phyloP scores from a whole-genome alignment of 768 basidiomycete genomes.

The Holtermanniella nyarrowii region DNA sequence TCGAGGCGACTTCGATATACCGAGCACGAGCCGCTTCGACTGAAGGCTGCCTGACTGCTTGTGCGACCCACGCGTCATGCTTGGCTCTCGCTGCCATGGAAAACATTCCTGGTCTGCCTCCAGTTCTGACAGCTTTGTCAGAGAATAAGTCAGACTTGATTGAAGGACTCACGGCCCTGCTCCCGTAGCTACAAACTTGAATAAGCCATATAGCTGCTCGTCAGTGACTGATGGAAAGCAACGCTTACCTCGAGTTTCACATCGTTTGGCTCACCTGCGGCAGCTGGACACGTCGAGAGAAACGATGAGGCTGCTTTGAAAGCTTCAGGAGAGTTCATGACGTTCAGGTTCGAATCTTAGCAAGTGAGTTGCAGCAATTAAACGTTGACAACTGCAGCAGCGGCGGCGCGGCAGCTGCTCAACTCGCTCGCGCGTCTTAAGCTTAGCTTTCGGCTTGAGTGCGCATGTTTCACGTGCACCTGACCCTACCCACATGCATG shows the following conservation, averaged over 20 bases:
- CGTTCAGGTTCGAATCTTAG: neutral
- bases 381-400: too few relatives aligned
- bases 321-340: constrained; percentile 6
- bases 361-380: constrained; percentile 1
- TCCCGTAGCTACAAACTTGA: constrained; percentile 21
- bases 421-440: constrained; percentile 3
- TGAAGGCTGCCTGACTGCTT: constrained; percentile 8
- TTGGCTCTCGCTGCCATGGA: constrained; percentile 32
- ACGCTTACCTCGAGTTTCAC: constrained; percentile 32
- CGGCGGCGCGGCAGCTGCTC: too few relatives aligned
- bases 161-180: constrained; percentile 27
- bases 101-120: constrained; percentile 30
- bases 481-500: neutral
- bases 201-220: constrained; percentile 33
- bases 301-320: constrained; percentile 28
- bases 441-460: constrained; percentile 4
- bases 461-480: constrained; percentile 4
- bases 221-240: neutral
- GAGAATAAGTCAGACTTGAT: neutral
- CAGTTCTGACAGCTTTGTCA: constrained; percentile 12
- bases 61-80: constrained; percentile 28
- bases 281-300: constrained; percentile 27
- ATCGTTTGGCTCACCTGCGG: constrained; percentile 30
- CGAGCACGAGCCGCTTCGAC: constrained; percentile 14
- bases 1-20: constrained; percentile 27